Conservation (phyloP, 768 basidiomycete genomes). For the Royoungia palumana region DNA sequence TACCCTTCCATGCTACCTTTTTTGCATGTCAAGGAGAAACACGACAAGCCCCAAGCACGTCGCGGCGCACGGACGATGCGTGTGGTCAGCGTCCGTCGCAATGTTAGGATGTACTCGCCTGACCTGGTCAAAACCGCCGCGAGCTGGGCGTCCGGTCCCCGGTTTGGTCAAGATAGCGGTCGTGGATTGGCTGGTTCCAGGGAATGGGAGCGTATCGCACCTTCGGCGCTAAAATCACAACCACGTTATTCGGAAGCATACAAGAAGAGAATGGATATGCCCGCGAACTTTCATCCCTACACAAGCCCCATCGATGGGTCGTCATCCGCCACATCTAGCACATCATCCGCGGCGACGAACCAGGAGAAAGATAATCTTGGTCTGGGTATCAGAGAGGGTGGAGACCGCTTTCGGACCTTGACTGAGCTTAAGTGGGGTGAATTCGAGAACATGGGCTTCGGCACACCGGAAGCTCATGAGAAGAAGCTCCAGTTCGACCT, state of each 20-base stretch:
- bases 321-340: conserved; percentile 44
- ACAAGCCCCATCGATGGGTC: conserved; percentile 25
- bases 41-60: conserved; percentile 59
- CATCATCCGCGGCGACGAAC: conserved; percentile 33
- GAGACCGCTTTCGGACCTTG: conserved; percentile 73
- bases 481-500: conserved; percentile 91
- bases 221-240: conserved; percentile 53
- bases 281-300: conserved; percentile 55
- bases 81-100: conserved; percentile 71
- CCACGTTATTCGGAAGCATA: conserved; percentile 74
- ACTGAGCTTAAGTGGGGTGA: conserved; percentile 91
- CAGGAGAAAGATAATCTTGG: conserved; percentile 32
- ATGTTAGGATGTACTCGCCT: conserved; percentile 82
- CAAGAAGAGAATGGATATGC: conserved; percentile 73
- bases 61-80: conserved; percentile 75
- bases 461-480: conserved; percentile 44
- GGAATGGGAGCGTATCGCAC: conserved; percentile 76
- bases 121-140: conserved; percentile 73
- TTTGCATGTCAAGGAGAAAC: conserved; percentile 47
- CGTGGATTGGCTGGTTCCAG: conserved; percentile 53
- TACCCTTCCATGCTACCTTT: conserved; percentile 79
- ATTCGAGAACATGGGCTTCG: conserved; percentile 84
- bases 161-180: conserved; percentile 14
- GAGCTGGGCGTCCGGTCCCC: conserved; percentile 43
- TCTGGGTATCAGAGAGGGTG: conserved; percentile 42